These are phyloP conservation scores for Myxozyma udenii DNA, from an alignment of 805 yeast genomes.

Conservation along the genomic window DNA sequence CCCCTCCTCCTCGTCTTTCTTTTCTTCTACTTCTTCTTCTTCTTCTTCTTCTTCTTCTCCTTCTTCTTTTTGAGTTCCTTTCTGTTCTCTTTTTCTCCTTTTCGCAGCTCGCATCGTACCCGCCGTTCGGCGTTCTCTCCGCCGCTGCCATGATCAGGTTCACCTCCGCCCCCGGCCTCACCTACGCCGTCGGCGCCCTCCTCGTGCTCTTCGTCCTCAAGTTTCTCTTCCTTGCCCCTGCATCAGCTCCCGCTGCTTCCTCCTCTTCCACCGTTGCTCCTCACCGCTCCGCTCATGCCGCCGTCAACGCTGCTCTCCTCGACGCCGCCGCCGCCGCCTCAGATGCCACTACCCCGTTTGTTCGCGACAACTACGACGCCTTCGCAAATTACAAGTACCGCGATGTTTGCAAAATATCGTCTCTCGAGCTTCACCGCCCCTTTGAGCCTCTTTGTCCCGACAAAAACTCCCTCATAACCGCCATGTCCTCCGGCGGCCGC, in stretches of 20 bases:
- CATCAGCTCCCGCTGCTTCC: background rate
- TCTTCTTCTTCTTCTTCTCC: background rate
- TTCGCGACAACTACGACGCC: conserved; percentile 25
- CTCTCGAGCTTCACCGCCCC: conserved; percentile 28
- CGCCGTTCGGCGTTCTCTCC: background rate
- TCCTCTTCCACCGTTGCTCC: background rate
- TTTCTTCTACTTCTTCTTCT: conserved; percentile 8
- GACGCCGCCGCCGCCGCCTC: conserved; percentile 5
- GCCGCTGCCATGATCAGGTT: conserved; percentile 16
- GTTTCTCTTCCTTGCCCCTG: conserved; percentile 22
- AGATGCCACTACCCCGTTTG: background rate
- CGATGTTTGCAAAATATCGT: conserved; percentile 27
- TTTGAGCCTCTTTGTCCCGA: conserved; percentile 28
- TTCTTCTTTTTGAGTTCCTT: background rate
- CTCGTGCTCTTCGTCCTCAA: conserved; percentile 27
- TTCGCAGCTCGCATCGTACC: background rate
- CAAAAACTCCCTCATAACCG: conserved; percentile 20
- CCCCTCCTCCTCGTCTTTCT: conserved; percentile 1
- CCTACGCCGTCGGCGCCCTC: conserved; percentile 29
- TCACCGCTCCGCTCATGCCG: conserved; percentile 5
- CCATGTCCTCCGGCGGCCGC: conserved; percentile 29
- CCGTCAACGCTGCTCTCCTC: conserved; percentile 3
- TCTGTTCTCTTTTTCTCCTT: background rate
- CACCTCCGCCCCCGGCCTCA: conserved; percentile 12
- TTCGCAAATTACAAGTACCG: conserved; percentile 27